These are phyloP conservation scores for Ganoderma lingzhi DNA, from an alignment of 1,284 basidiomycete species.

Conservation along the genomic window DNA sequence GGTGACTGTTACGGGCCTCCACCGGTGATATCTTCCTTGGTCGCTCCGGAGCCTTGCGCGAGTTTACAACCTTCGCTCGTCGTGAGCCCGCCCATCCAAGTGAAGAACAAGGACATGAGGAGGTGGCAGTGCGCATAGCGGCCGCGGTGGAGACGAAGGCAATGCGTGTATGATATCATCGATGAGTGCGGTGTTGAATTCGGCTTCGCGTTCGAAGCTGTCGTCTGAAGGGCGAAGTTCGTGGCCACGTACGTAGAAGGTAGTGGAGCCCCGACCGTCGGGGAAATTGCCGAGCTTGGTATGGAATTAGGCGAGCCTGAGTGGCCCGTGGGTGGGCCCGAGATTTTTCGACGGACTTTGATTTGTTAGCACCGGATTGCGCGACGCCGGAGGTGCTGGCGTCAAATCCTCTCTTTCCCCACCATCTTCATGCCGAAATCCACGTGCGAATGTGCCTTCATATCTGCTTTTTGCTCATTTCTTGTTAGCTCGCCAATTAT, in stretches of 20 bases:
- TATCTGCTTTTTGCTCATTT: not conserved
- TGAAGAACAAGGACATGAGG: constrained; percentile 5
- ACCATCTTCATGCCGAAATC: not conserved
- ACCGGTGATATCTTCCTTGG: constrained; percentile 45
- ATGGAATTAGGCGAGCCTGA: constrained; percentile 2
- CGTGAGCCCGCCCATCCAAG: not conserved
- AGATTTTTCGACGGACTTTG: constrained; percentile 7
- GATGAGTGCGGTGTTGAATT: not conserved
- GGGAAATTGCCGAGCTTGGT: not conserved
- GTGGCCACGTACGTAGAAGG: not conserved
- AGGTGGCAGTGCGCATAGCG: constrained; percentile 3
- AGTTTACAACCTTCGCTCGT: constrained; percentile 6
- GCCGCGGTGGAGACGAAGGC: not conserved
- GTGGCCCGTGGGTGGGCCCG: not conserved
- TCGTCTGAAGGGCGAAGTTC: not conserved
- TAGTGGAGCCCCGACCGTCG: not conserved
- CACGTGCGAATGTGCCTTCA: not conserved
- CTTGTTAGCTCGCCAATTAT: not conserved
- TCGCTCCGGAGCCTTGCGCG: constrained; percentile 44
- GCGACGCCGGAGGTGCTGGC: not conserved
- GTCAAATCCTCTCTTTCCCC: not conserved
- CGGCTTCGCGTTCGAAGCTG: not conserved
- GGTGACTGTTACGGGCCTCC: not conserved
- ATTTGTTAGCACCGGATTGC: constrained; percentile 5
- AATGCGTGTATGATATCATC: constrained; percentile 7